Evolutionary conservation across 768 basidiomycete species (phyloP).

Genomic region (Boletus insuetus): DNA sequence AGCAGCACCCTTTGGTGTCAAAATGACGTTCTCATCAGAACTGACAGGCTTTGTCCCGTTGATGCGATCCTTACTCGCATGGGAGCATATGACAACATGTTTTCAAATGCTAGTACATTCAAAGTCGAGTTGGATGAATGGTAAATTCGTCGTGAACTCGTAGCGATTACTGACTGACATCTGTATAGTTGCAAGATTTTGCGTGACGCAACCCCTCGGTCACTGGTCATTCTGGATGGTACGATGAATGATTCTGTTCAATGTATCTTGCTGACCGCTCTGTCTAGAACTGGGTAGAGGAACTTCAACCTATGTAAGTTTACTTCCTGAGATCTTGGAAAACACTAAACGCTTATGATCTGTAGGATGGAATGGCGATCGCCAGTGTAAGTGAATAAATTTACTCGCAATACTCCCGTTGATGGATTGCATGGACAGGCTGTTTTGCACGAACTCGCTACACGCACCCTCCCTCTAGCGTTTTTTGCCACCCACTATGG

Average conservation of each 20-base stretch:
- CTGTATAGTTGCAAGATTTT: slow-evolving; percentile 80
- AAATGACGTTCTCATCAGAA: slow-evolving; percentile 5
- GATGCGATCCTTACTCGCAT: slow-evolving; percentile 94
- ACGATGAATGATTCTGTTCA: slow-evolving; percentile 17
- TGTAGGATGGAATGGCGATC: slow-evolving; percentile 96
- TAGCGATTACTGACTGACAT: neutral
- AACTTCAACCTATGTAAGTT: slow-evolving; percentile 84
- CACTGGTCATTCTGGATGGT: slow-evolving; percentile 95
- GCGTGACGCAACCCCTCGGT: slow-evolving; percentile 89
- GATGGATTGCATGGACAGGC: slow-evolving; percentile 45
- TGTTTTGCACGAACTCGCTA: slow-evolving; percentile 91
- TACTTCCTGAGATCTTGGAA: neutral
- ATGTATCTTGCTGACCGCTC: slow-evolving; percentile 8
- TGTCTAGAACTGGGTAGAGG: slow-evolving; percentile 85
- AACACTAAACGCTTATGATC: slow-evolving; percentile 13
- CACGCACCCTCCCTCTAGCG: slow-evolving; percentile 84
- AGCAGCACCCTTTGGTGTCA: slow-evolving; percentile 12
- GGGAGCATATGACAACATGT: slow-evolving; percentile 99
- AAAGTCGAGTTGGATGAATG: slow-evolving; percentile 99
- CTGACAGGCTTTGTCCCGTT: slow-evolving; percentile 72
- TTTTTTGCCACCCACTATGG: slow-evolving; percentile 99
- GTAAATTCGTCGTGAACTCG: slow-evolving; percentile 36
- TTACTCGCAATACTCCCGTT: neutral
- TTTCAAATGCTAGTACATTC: slow-evolving; percentile 92
- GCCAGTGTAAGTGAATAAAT: slow-evolving; percentile 59